phyloP scores from a whole-genome alignment of 2,329 filamentous ascomycete species.

The Penicillium sp. region DNA sequence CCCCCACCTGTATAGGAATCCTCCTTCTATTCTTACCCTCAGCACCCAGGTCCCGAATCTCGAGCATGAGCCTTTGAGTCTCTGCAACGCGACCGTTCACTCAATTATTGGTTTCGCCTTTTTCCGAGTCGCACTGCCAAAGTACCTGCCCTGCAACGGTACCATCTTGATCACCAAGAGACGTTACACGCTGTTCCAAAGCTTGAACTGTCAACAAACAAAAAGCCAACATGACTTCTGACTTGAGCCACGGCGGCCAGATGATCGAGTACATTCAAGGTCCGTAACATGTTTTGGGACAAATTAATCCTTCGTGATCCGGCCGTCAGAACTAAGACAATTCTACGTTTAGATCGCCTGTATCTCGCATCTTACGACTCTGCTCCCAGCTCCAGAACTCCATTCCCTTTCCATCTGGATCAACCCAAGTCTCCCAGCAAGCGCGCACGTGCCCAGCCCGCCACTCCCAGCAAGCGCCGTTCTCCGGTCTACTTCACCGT shows the following conservation, averaged over 20 bases:
- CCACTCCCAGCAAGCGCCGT: conserved; percentile 55
- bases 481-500: conserved; percentile 93
- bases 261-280: conserved; percentile 96
- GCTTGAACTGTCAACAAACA: not conserved
- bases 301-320: conserved; percentile 35
- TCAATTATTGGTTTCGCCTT: conserved; percentile 12
- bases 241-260: conserved; percentile 72
- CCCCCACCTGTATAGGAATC: conserved; percentile 15
- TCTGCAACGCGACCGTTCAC: conserved; percentile 14
- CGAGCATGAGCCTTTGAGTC: conserved; percentile 34
- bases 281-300: conserved; percentile 50
- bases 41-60: conserved; percentile 2
- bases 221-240: conserved; percentile 47
- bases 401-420: conserved; percentile 76
- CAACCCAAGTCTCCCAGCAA: conserved; percentile 70
- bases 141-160: conserved; percentile 5
- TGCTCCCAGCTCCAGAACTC: conserved; percentile 75
- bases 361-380: conserved; percentile 92
- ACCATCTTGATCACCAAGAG: conserved; percentile 1
- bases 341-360: conserved; percentile 69
- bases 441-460: conserved; percentile 64
- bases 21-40: conserved; percentile 29
- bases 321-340: conserved; percentile 15
- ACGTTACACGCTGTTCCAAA: conserved; percentile 2
- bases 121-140: conserved; percentile 8